Base-by-base conservation (phyloP, 2,329 filamentous ascomycete genomes). In the Diplodia mutila region DNA sequence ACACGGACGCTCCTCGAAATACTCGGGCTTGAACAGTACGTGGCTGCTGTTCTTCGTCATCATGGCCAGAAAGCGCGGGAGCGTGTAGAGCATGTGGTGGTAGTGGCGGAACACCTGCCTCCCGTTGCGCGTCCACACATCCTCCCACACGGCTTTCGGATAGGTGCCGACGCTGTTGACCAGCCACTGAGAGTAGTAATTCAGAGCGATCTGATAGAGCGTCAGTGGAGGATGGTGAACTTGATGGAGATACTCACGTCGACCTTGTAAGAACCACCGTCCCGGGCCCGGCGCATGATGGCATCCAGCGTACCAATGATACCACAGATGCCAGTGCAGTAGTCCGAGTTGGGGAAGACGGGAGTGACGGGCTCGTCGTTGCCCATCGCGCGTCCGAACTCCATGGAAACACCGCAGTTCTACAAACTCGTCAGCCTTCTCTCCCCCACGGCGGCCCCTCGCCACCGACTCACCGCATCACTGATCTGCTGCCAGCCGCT, bases 401-500 rank as follows among this genome's bases (percentile, higher is more conserved):
- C 52, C 18, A 34, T 21, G 18, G 52, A 54, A 2, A 54, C 25
- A 18, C 52, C 52, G 12, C 21, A 42, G 14, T 54, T 67, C 27
- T 29, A 12, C 23, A 4, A 29, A 9, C 16, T 2, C 8, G 14
- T 52, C 23, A 52, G 49, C 49, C 23, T 18, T 8, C 6, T 9
- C 4, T 29, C 7, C 25, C 6, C 18, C 12, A 23, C 18, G 32
- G 6, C 18, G 7, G n/a, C 8, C 4, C 7, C 16, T 8, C 18
- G 11, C 0, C n/a, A 14, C 4, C 2, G 11, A 34, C 25, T 29
- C 16, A 37, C 23, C 53, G 32, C 52, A 49, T 61, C 37, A 37
- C 78, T 80, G 67, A 86, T 85, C 71, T 85, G 83, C 73, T 86
- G 85, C 84, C 84, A 86, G 1, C 84, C 84, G 52, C 77, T 81